phyloP scores from a whole-genome alignment of 257 asterid genomes.

The Gentiana macrophylla region DNA sequence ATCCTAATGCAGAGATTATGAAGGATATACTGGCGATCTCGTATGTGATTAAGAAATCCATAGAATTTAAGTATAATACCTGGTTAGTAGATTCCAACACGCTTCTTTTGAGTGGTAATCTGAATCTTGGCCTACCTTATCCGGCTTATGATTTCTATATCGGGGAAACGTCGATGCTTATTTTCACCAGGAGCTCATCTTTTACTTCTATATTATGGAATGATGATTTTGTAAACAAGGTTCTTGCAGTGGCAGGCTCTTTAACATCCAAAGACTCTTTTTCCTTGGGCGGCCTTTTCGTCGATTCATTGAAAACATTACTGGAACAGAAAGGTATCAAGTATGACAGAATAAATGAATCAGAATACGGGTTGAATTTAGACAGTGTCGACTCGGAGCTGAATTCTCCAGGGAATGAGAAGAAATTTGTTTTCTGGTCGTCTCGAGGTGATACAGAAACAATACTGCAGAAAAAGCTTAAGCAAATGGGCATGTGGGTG shows the following conservation, averaged over 20 bases:
- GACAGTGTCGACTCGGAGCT: slow-evolving; percentile 20
- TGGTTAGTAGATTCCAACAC: slow-evolving; percentile 54
- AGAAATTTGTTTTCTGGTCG: slow-evolving; percentile 12
- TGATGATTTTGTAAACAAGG: slow-evolving; percentile 28
- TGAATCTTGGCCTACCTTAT: slow-evolving; percentile 39
- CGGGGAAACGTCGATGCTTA: slow-evolving; percentile 38
- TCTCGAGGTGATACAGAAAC: no score
- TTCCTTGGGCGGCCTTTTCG: slow-evolving; percentile 22
- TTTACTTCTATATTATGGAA: slow-evolving; percentile 39
- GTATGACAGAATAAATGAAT: slow-evolving; percentile 38
- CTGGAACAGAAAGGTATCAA: slow-evolving; percentile 31
- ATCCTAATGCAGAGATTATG: slow-evolving; percentile 29
- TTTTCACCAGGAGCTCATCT: slow-evolving; percentile 48
- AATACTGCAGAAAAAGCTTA: no score
- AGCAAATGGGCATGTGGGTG: no score
- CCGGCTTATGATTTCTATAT: slow-evolving; percentile 26
- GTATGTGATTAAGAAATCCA: slow-evolving; percentile 36
- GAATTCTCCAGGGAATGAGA: slow-evolving; percentile 19
- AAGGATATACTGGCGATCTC: slow-evolving; percentile 47
- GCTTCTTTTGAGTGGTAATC: slow-evolving; percentile 40
- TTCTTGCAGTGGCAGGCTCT: slow-evolving; percentile 24
- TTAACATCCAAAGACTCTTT: slow-evolving; percentile 24
- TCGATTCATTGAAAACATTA: slow-evolving; percentile 38
- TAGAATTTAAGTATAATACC: slow-evolving; percentile 52
- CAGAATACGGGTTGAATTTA: slow-evolving; percentile 32